These are phyloP conservation scores for Arachnomyces sp. DNA, from an alignment of 2,329 filamentous ascomycete genomes.

Conservation along the genomic window DNA sequence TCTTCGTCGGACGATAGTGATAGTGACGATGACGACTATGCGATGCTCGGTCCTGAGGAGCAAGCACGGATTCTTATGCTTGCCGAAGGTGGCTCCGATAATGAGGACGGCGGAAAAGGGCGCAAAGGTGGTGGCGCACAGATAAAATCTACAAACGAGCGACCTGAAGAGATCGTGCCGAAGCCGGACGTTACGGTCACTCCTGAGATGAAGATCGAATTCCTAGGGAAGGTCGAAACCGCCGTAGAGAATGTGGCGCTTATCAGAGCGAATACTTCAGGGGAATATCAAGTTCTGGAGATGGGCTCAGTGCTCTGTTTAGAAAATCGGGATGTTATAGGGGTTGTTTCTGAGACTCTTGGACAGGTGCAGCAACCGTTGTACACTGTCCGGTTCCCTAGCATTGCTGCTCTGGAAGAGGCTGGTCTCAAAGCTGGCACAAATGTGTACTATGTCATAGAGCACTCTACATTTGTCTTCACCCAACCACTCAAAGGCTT, in stretches of 20 bases:
- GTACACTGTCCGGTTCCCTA: slow-evolving; percentile 72
- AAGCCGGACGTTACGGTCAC: slow-evolving; percentile 75
- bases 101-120: slow-evolving; percentile 55
- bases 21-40: slow-evolving; percentile 53
- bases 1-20: slow-evolving; percentile 53
- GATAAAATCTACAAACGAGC: slow-evolving; percentile 76
- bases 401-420: slow-evolving; percentile 57
- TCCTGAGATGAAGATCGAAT: slow-evolving; percentile 64
- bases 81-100: slow-evolving; percentile 69
- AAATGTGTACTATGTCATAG: slow-evolving; percentile 68
- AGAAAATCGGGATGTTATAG: slow-evolving; percentile 65
- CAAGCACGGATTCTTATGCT: slow-evolving; percentile 79
- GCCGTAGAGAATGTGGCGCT: slow-evolving; percentile 72
- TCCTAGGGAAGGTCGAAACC: slow-evolving; percentile 66
- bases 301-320: slow-evolving; percentile 75
- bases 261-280: slow-evolving; percentile 67
- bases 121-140: slow-evolving; percentile 37
- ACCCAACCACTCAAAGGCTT: slow-evolving; percentile 68
- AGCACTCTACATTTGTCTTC: slow-evolving; percentile 75
- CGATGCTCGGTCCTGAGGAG: slow-evolving; percentile 70
- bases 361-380: slow-evolving; percentile 78
- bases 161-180: slow-evolving; percentile 52
- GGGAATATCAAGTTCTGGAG: slow-evolving; percentile 79
- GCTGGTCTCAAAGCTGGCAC: slow-evolving; percentile 60
- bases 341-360: slow-evolving; percentile 74